phyloP scores from a whole-genome alignment of 495 filamentous ascomycete genomes.

The Usnea hakonensis region DNA sequence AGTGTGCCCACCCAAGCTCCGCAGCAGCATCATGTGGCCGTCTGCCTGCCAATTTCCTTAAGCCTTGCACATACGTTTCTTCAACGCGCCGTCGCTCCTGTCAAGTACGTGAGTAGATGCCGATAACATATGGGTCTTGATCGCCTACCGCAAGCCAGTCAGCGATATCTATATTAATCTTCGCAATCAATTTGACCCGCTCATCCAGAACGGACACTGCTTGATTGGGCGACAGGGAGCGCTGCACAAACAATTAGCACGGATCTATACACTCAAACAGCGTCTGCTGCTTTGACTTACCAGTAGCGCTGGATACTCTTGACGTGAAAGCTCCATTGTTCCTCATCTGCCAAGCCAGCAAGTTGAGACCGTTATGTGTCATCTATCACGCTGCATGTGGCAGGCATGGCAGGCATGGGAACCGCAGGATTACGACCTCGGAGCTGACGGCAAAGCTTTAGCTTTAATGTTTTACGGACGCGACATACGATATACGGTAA shows the following conservation, averaged over 20 bases:
- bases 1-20: conserved; percentile 67
- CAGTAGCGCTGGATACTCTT: conserved; percentile 94
- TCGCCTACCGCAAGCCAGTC: conserved; percentile 87
- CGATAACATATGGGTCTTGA: neutral
- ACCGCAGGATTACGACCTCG: neutral
- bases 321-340: conserved; percentile 71
- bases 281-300: conserved; percentile 46
- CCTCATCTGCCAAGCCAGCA: conserved; percentile 1
- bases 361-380: neutral
- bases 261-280: neutral
- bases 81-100: conserved; percentile 92
- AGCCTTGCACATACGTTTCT: conserved; percentile 76
- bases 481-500: neutral
- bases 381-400: neutral
- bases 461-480: neutral
- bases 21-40: conserved; percentile 63
- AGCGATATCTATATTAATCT: conserved; percentile 84
- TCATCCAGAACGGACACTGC: conserved; percentile 80
- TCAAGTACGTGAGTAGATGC: conserved; percentile 12
- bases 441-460: neutral
- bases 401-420: neutral
- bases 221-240: conserved; percentile 72
- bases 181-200: conserved; percentile 77
- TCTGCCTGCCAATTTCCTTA: conserved; percentile 69
- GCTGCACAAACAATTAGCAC: conserved; percentile 42